These are phyloP conservation scores for Kazachstania sp. DNA, from an alignment of 1,139 yeast species.

Conservation along the genomic window DNA sequence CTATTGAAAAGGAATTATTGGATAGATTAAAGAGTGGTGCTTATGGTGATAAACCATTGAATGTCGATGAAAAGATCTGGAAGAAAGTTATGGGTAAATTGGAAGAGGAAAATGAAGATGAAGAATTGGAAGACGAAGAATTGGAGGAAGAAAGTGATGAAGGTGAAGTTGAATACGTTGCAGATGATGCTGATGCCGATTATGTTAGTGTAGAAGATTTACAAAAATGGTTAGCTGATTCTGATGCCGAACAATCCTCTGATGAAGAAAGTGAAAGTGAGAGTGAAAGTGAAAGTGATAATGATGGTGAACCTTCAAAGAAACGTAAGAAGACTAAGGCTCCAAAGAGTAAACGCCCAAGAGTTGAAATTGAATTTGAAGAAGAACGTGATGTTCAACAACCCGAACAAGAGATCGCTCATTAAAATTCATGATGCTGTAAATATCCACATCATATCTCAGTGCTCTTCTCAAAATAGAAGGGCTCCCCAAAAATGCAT, in stretches of 20 bases:
- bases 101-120: conserved; percentile 58
- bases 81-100: conserved; percentile 75
- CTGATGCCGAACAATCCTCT: conserved; percentile 25
- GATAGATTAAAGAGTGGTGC: conserved; percentile 96
- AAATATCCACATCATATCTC: background rate
- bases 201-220: conserved; percentile 86
- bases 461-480: background rate
- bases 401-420: conserved; percentile 24
- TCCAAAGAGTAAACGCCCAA: conserved; percentile 51
- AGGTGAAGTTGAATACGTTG: conserved; percentile 83
- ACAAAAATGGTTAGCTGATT: conserved; percentile 72
- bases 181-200: conserved; percentile 86
- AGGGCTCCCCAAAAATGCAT: background rate
- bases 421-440: conserved; percentile 5
- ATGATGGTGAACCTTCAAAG: conserved; percentile 33
- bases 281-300: conserved; percentile 33
- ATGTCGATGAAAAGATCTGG: conserved; percentile 95
- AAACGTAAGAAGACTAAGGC: conserved; percentile 39
- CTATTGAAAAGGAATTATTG: conserved; percentile 88
- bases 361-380: conserved; percentile 79
- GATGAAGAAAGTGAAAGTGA: conserved; percentile 31
- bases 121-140: conserved; percentile 45
- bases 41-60: conserved; percentile 93
- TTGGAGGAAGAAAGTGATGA: conserved; percentile 73
- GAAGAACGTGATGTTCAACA: conserved; percentile 41